Evolutionary conservation across 1,284 basidiomycete species (phyloP).

Genomic region (Tilletia caries): DNA sequence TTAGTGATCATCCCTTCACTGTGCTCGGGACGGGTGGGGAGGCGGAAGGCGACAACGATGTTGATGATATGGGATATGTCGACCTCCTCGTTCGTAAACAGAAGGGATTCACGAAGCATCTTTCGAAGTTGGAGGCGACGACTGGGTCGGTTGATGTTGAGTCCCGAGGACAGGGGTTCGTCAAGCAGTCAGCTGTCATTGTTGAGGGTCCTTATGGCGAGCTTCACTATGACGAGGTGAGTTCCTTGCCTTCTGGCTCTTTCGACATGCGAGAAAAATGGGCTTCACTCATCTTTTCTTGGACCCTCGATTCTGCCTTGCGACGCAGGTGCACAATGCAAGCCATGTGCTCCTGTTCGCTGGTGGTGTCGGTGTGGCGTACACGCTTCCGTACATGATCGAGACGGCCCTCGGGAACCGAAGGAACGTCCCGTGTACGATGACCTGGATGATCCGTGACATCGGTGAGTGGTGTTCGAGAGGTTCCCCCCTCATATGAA

Average conservation of each 20-base stretch:
- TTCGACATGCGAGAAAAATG: background rate
- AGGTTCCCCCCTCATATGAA: too few species aligned
- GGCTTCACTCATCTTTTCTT: background rate
- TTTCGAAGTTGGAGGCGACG: constrained; percentile 16
- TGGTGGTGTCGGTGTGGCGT: constrained; percentile 38
- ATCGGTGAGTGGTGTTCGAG: constrained; percentile 19
- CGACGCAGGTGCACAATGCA: constrained; percentile 1
- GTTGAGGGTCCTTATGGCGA: constrained; percentile 37
- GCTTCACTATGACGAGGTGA: constrained; percentile 18
- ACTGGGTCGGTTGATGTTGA: background rate
- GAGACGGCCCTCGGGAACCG: background rate
- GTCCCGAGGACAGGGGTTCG: background rate
- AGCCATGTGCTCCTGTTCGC: constrained; percentile 25
- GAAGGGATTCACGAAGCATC: constrained; percentile 28
- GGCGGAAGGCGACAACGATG: background rate
- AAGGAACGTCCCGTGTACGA: constrained; percentile 23
- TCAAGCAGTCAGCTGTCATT: constrained; percentile 20
- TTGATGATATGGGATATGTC: constrained; percentile 16
- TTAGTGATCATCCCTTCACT: constrained; percentile 38
- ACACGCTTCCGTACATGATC: constrained; percentile 28
- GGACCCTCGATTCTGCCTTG: too few species aligned
- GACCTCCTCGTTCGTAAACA: constrained; percentile 29
- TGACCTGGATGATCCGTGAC: constrained; percentile 31
- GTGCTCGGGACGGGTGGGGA: constrained; percentile 21
- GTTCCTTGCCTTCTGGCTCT: background rate